Base-by-base conservation (phyloP, 768 basidiomycete species). In the Rhizopogon vesiculosus region DNA sequence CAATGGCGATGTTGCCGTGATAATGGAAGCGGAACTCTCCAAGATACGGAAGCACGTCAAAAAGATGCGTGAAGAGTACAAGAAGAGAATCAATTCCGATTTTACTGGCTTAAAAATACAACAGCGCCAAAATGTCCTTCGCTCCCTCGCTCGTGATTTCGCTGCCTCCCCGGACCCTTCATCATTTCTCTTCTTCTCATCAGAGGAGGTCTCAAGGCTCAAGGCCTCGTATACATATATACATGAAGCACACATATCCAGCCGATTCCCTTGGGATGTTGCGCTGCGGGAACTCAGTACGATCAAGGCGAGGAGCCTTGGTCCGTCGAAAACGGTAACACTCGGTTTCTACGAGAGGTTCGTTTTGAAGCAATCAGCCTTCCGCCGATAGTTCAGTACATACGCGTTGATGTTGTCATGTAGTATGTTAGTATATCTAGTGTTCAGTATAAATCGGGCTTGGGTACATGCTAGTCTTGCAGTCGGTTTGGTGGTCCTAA, bases 141-240 rank as follows among this genome's bases (percentile, higher is more conserved):
- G 82, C 16, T 45, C 56, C 4, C 60, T 79, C 29, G 81, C 83
- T 1, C 64, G 64, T 46, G 59, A 65, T n/a, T 83, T 82, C 57
- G 56, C 62, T 8, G 60, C 67, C 9, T 58, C 50, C 6, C 79
- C 78, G 0, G 42, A 54, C 5, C 48, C 56, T 63, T 65, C 42
- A 64, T 74, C 53, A 63, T 65, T 42, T 67, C 72, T 58, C 13
- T 53, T 44, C 39, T 59, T 61, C 46, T 61, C 59, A 38, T 64
- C 62, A 6, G 66, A 59, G 3, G 59, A 67, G 16, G 64, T 76
- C 2, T 62, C 66, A 9, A 66, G 71, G 3, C 55, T 83, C 46
- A 76, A 75, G 58, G 82, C 81, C 8, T 81, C 81, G 22, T 81
- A 74, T 53, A 81, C 80, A 0, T 83, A 84, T 61, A 38, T 68